Conservation (phyloP, 2,329 filamentous ascomycete species). For the Diaporthe australafricana region DNA sequence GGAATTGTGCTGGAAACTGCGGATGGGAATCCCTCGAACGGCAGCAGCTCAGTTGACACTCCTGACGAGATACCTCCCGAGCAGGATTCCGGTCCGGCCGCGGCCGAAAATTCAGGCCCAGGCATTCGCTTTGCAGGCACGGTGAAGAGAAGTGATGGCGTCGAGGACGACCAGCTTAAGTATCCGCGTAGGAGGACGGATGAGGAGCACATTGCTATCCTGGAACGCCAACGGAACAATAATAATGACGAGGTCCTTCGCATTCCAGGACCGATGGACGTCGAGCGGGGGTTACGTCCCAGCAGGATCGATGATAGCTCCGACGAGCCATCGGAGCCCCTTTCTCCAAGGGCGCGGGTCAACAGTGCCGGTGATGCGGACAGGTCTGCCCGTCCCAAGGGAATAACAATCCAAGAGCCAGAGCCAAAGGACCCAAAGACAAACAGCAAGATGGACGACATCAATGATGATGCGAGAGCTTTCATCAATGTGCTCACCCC, state of each 20-base stretch:
- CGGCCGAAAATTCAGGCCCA: conserved; percentile 45
- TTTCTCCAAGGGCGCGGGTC: background rate
- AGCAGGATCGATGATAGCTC: conserved; percentile 56
- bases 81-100: conserved; percentile 6
- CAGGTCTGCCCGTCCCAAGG: conserved; percentile 41
- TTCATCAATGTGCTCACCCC: conserved; percentile 48
- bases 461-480: conserved; percentile 56
- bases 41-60: conserved; percentile 33
- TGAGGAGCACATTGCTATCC: conserved; percentile 87
- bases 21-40: conserved; percentile 44
- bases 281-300: conserved; percentile 83
- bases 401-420: conserved; percentile 73
- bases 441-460: conserved; percentile 53
- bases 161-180: conserved; percentile 60
- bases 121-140: conserved; percentile 78
- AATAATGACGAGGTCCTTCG: conserved; percentile 80
- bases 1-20: conserved; percentile 61
- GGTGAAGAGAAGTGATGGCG: conserved; percentile 69
- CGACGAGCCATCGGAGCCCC: conserved; percentile 46
- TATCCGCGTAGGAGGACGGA: conserved; percentile 66
- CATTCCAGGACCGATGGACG: conserved; percentile 92
- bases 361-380: conserved; percentile 19
- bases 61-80: conserved; percentile 32
- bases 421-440: background rate
- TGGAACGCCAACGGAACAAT: conserved; percentile 83